Evolutionary conservation across 2,329 filamentous ascomycete genomes (phyloP).

Genomic region (Phoma herbarum): DNA sequence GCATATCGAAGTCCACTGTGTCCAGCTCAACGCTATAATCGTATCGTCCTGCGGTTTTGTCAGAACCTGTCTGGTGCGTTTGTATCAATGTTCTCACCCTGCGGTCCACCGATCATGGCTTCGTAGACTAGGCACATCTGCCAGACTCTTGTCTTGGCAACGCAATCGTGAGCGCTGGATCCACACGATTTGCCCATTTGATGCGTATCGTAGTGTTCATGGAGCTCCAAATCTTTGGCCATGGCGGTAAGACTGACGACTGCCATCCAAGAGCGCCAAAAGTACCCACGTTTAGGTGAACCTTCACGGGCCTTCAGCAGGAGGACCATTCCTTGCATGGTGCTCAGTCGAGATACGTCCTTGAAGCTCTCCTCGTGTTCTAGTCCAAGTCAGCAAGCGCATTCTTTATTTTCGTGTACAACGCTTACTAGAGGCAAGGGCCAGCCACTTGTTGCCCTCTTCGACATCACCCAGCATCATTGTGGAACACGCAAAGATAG

Average conservation of each 20-base stretch:
- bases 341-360: slow-evolving; percentile 88
- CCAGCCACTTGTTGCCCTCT: slow-evolving; percentile 91
- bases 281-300: slow-evolving; percentile 92
- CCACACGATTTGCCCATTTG: slow-evolving; percentile 75
- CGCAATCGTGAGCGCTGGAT: slow-evolving; percentile 75
- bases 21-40: slow-evolving; percentile 80
- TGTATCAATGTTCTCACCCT: slow-evolving; percentile 66
- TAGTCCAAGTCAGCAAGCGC: slow-evolving; percentile 50
- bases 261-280: slow-evolving; percentile 97
- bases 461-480: slow-evolving; percentile 83
- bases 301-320: slow-evolving; percentile 90
- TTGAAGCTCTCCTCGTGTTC: slow-evolving; percentile 93
- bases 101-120: slow-evolving; percentile 90
- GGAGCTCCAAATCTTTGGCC: slow-evolving; percentile 88
- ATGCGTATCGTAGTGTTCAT: slow-evolving; percentile 86
- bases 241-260: slow-evolving; percentile 91
- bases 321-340: slow-evolving; percentile 87
- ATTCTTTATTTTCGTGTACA: not conserved
- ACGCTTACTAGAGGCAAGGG: slow-evolving; percentile 81
- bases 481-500: slow-evolving; percentile 88
- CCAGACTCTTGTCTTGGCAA: slow-evolving; percentile 88
- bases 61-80: not conserved
- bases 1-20: slow-evolving; percentile 77
- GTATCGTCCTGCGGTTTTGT: slow-evolving; percentile 63
- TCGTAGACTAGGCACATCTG: slow-evolving; percentile 87